Percentiles rank a stretch among this genome's conserved stretches.
Evolutionary conservation across 1,284 basidiomycete species (phyloP).

Genomic region (Schizophyllum amplum): DNA sequence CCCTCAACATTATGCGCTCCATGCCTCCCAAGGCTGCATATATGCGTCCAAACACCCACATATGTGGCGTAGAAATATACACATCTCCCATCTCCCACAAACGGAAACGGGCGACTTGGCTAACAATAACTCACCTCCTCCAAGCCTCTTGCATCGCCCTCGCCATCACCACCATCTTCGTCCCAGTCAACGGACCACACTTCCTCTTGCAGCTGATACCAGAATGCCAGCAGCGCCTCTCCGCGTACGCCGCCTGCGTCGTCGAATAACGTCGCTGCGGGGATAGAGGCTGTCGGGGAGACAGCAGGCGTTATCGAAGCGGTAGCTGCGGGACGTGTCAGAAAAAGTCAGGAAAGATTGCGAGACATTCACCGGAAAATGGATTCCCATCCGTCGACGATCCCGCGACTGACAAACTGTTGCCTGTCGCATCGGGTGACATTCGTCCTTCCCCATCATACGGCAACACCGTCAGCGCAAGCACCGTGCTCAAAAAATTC

Average conservation of each 20-base stretch:
- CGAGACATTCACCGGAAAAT: too few relatives aligned
- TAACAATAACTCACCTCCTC: constrained; percentile 18
- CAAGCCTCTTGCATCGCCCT: constrained; percentile 26
- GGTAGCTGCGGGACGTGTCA: too few relatives aligned
- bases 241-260: constrained; percentile 82
- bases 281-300: not conserved
- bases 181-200: constrained; percentile 43
- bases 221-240: constrained; percentile 80
- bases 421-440: too few relatives aligned
- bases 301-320: not conserved
- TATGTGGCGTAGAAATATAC: too few relatives aligned
- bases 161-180: constrained; percentile 19
- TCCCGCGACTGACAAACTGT: too few relatives aligned
- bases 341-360: too few relatives aligned
- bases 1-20: not conserved
- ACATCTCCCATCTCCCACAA: too few relatives aligned
- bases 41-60: too few relatives aligned
- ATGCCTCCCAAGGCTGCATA: too few relatives aligned
- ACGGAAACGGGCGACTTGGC: too few relatives aligned
- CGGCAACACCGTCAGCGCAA: constrained; percentile 65
- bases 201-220: constrained; percentile 85
- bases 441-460: not conserved
- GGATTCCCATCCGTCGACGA: too few relatives aligned
- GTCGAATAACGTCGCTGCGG: constrained; percentile 26
- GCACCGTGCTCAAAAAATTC: constrained; percentile 58